These are phyloP conservation scores for Alternaria hordeiaustralica DNA, from an alignment of 2,329 filamentous ascomycete species.

Conservation along the genomic window DNA sequence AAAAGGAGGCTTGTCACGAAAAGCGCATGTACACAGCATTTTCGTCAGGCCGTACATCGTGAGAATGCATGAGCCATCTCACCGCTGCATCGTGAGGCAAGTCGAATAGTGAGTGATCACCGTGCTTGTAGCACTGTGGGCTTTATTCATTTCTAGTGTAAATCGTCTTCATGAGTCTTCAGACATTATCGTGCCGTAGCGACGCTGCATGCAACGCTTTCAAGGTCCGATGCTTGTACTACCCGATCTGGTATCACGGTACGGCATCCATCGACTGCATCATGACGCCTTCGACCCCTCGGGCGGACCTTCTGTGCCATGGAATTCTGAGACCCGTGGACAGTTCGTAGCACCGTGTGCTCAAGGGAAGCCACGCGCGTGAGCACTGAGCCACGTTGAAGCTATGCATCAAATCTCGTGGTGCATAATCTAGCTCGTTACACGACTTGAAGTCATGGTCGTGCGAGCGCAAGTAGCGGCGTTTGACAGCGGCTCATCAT, in stretches of 20 bases:
- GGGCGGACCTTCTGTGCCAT: slow-evolving; percentile 9
- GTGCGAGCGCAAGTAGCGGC: slow-evolving; percentile 18
- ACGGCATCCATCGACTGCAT: slow-evolving; percentile 1
- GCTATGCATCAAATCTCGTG: slow-evolving; percentile 36
- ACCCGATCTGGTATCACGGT: slow-evolving; percentile 28
- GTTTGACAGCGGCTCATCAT: slow-evolving; percentile 23
- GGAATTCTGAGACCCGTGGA: slow-evolving; percentile 30
- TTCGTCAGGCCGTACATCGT: slow-evolving; percentile 11
- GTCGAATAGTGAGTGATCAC: slow-evolving; percentile 1
- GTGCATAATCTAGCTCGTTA: slow-evolving; percentile 46
- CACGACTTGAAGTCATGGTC: slow-evolving; percentile 23
- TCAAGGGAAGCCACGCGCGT: slow-evolving; percentile 20
- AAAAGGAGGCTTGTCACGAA: not conserved
- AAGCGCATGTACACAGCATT: slow-evolving; percentile 3
- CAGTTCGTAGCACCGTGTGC: slow-evolving; percentile 15
- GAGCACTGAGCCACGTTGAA: slow-evolving; percentile 31
- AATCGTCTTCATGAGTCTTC: slow-evolving; percentile 1
- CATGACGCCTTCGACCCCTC: slow-evolving; percentile 10
- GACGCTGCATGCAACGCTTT: slow-evolving; percentile 21
- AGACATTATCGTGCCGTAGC: slow-evolving; percentile 26
- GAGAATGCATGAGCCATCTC: slow-evolving; percentile 2
- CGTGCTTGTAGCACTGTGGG: slow-evolving; percentile 10
- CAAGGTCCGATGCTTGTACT: slow-evolving; percentile 1
- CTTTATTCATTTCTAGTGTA: slow-evolving; percentile 9
- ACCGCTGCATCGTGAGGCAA: slow-evolving; percentile 5